These are phyloP conservation scores for Globisporangium barbulae DNA, from an alignment of 352 stramenopile species.

Conservation along the genomic window DNA sequence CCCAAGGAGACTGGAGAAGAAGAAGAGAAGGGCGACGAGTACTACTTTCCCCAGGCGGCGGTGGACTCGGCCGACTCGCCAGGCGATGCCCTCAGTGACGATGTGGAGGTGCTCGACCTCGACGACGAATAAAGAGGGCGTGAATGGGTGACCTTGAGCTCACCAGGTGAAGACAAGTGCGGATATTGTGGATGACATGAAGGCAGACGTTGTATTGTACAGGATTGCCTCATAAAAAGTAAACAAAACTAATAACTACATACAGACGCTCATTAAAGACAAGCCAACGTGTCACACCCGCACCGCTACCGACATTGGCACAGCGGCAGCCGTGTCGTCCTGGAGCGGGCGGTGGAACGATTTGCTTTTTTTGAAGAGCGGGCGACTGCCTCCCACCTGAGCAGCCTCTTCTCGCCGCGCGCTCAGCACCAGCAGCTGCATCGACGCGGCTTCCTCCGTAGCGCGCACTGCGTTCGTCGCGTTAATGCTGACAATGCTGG, in stretches of 20 bases:
- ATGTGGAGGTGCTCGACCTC: slow-evolving; percentile 43
- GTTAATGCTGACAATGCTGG: neutral
- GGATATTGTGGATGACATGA: neutral
- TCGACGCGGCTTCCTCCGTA: neutral
- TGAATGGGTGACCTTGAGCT: slow-evolving; percentile 5
- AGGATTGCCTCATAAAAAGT: neutral
- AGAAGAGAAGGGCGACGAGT: slow-evolving; percentile 39
- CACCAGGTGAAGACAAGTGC: neutral
- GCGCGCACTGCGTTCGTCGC: neutral
- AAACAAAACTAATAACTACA: neutral
- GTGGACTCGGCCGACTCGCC: slow-evolving; percentile 18
- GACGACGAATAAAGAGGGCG: slow-evolving; percentile 33
- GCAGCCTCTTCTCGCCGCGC: slow-evolving; percentile 17
- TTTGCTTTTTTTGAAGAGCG: slow-evolving; percentile 33
- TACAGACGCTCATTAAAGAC: neutral
- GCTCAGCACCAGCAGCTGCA: neutral
- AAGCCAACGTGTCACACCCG: neutral
- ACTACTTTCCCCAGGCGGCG: slow-evolving; percentile 36
- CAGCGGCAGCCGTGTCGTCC: neutral
- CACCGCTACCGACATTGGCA: neutral
- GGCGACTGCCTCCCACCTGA: slow-evolving; percentile 46
- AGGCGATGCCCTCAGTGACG: slow-evolving; percentile 19
- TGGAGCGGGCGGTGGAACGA: slow-evolving; percentile 11
- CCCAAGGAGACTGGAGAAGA: slow-evolving; percentile 25
- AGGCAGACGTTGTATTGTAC: neutral